Base-by-base conservation (phyloP, 2,329 filamentous ascomycete genomes). In the Sphaerostilbella broomeana region DNA sequence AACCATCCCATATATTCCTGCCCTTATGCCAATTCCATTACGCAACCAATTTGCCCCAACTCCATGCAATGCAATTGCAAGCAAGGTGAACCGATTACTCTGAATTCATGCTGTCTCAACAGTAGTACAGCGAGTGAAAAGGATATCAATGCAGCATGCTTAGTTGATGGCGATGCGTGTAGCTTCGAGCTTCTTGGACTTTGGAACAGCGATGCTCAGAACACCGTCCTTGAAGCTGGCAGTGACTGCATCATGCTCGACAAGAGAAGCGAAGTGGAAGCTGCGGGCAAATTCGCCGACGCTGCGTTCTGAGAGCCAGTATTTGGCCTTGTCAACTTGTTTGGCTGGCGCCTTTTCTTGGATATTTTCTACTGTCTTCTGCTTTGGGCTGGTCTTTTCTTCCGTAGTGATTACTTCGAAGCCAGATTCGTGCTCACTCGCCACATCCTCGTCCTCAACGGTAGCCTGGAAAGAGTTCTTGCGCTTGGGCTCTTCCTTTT, bases 231-330 rank as follows among this genome's bases (percentile, higher is more conserved):
- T 73, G 51, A 86, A 73, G 38, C 57, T 69, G 35, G 82, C 82
- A 30, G 61, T 67, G 40, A 86, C 81, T 3, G 53, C 62, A 12
- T 79, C 75, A 51, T 76, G 72, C 53, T 84, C 77, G 45, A 86
- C 71, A 19, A 72, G 73, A 37, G 63, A 62, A 1, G 81, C 78
- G 67, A 86, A 86, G 58, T 67, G 75, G 65, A 86, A 86, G 43
- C 70, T 75, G 47, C 82, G 75, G 34, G 74, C 70, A 64, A 86
- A 86, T 49, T 79, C 72, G 57, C 81, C 81, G 42, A 81, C 64
- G 44, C 69, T 73, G 51, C 79, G 77, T 64, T 85, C 80, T 24
- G 70, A 68, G 46, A 80, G 66, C 85, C 84, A 90, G 71, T 80
- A 89, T 62, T 77, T 81, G 51, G 67, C 61, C 30, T 65, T 61